These are phyloP conservation scores for Chytriomyces hyalinus DNA, from an alignment of 192 early-diverging fungal species.

Conservation along the genomic window DNA sequence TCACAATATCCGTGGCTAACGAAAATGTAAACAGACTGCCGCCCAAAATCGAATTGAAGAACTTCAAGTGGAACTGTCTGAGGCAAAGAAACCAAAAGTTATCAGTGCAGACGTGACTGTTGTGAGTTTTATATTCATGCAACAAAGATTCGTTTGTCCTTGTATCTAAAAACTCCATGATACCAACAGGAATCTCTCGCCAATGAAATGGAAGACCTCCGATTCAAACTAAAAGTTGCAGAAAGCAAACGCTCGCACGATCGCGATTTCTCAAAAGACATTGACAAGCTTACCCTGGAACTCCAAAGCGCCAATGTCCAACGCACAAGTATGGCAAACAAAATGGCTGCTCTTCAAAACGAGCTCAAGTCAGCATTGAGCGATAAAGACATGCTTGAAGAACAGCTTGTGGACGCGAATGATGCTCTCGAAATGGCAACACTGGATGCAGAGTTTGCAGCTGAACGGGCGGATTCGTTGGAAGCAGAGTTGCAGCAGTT, in stretches of 20 bases:
- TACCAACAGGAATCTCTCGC: background rate
- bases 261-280: conserved; percentile 71
- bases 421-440: conserved; percentile 86
- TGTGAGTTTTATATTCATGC: no score
- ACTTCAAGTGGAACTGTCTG: no score
- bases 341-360: conserved; percentile 72
- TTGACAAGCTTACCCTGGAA: conserved; percentile 74
- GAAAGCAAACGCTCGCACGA: conserved; percentile 86
- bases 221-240: conserved; percentile 74
- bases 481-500: conserved; percentile 72
- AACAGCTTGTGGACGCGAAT: conserved; percentile 70
- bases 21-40: no score
- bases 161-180: no score
- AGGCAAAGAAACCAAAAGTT: no score
- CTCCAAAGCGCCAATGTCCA: conserved; percentile 58
- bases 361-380: conserved; percentile 71
- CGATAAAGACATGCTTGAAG: conserved; percentile 75
- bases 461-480: conserved; percentile 79
- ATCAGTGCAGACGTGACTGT: no score
- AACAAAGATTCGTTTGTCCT: no score
- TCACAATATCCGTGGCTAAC: no score
- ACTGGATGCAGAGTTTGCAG: conserved; percentile 91
- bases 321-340: conserved; percentile 48
- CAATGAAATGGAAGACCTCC: conserved; percentile 77
- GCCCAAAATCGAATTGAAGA: no score